Conservation (phyloP, 2,329 filamentous ascomycete genomes). For the Cercospora janseana region DNA sequence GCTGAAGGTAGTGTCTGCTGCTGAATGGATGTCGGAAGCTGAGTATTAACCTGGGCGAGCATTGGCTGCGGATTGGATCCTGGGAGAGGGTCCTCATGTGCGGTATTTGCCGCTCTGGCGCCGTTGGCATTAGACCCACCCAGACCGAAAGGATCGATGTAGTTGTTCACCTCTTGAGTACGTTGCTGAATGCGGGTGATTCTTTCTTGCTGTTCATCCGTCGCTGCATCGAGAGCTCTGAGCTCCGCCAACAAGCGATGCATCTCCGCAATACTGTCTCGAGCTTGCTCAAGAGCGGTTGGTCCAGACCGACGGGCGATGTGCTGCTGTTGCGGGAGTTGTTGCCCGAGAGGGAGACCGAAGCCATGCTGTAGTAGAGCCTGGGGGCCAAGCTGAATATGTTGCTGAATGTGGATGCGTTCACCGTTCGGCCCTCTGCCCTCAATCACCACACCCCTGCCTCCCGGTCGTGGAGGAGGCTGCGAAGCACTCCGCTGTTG, state of each 20-base stretch:
- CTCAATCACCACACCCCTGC: slow-evolving; percentile 30
- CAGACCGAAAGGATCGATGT: slow-evolving; percentile 34
- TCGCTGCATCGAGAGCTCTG: slow-evolving; percentile 18
- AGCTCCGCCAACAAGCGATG: slow-evolving; percentile 34
- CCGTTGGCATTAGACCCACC: not conserved
- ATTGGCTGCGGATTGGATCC: slow-evolving; percentile 5
- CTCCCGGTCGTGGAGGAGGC: slow-evolving; percentile 18
- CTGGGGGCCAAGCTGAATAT: slow-evolving; percentile 20
- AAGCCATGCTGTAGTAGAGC: not conserved
- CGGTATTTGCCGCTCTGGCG: not conserved
- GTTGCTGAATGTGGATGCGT: slow-evolving; percentile 34
- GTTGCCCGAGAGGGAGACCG: slow-evolving; percentile 7
- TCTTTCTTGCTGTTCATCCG: slow-evolving; percentile 27
- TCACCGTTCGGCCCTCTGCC: slow-evolving; percentile 34
- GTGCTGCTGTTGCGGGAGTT: slow-evolving; percentile 11
- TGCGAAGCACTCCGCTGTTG: slow-evolving; percentile 15
- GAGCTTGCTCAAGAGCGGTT: slow-evolving; percentile 34
- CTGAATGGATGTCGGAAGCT: slow-evolving; percentile 10
- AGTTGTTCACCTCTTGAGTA: slow-evolving; percentile 30
- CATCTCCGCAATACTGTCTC: slow-evolving; percentile 36
- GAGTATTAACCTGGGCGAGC: not conserved
- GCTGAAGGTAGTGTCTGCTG: slow-evolving; percentile 19
- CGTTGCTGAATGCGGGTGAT: slow-evolving; percentile 28
- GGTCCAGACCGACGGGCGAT: slow-evolving; percentile 16
- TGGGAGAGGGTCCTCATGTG: slow-evolving; percentile 10